phyloP scores from a whole-genome alignment of 2,329 filamentous ascomycete genomes.

The Penicillium oxalicum region DNA sequence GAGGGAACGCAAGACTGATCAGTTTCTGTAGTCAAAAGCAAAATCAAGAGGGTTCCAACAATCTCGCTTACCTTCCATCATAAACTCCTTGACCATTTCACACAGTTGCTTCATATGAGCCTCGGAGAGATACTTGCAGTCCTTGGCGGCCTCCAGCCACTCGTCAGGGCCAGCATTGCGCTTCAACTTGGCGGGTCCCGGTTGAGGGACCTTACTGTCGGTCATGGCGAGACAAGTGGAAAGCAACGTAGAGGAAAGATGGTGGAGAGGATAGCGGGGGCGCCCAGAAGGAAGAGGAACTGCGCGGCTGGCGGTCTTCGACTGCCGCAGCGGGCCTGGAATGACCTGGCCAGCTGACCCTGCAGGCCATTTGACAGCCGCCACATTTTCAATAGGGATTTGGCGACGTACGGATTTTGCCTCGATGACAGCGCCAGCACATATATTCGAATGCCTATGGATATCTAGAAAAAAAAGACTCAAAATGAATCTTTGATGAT shows the following conservation, averaged over 20 bases:
- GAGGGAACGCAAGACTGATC: too few species aligned
- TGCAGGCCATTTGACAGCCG: neutral
- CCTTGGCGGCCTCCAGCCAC: constrained; percentile 94
- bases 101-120: constrained; percentile 97
- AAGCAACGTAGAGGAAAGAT: constrained; percentile 1
- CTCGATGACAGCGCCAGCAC: neutral
- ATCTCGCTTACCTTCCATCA: constrained; percentile 76
- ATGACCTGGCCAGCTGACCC: neutral
- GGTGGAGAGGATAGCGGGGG: constrained; percentile 12
- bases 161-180: constrained; percentile 84
- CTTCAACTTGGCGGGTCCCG: constrained; percentile 78
- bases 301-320: constrained; percentile 13
- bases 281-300: constrained; percentile 8
- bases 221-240: constrained; percentile 27
- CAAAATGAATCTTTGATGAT: too few species aligned
- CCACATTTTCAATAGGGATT: too few species aligned
- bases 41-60: too few species aligned
- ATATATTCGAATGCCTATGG: too few species aligned
- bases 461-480: too few species aligned
- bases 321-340: constrained; percentile 4
- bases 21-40: too few species aligned
- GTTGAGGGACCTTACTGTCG: constrained; percentile 67
- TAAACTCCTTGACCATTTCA: constrained; percentile 95
- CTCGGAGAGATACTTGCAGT: constrained; percentile 95
- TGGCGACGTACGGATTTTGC: too few species aligned